Evolutionary conservation across 768 basidiomycete genomes (phyloP), one percentile per base, ranked within the genome.

Genomic region (Lactarius pseudohatsudake): DNA sequence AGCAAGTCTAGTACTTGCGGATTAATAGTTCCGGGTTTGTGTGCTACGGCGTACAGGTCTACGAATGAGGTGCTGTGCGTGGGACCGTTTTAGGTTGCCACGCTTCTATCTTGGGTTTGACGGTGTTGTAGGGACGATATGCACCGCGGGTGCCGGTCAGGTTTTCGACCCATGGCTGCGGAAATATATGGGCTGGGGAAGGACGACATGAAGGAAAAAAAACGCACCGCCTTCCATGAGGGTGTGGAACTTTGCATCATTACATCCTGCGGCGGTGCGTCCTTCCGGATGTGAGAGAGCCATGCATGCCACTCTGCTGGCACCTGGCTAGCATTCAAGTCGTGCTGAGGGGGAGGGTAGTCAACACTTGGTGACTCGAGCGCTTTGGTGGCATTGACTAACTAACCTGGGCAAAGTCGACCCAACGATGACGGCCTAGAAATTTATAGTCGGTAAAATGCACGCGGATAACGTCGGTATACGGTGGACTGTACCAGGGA

Each of bases 271-370:
- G 82, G 79, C 0, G 96, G 96, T 5, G 94, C 84, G 30, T 88
- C 85, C 70, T 87, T 85, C 58, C 96, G 90, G 72, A 96, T 97
- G 74, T 97, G 94, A 11, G 84, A 82, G 43, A 98, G 78, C 96
- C 96, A 98, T 5, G 95, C 87, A 79, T 97, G 96, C 96, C 96
- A 98, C 78, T 96, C 95, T 0, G 96, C 85, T 18, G 94, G 92
- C 41, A 97, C 88, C 80, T 99, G 96, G 0, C 92, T 84, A n/a
- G 92, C 93, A 73, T 98, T 90, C 78, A 83, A 88, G 68, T 94
- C 86, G 74, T 95, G 92, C 86, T 92, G 64, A 16, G 45, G 56
- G 28, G 50, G 67, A 66, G 10, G 18, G 18, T 56, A 3, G 40
- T 41, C 20, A 60, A 41, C 34, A 34, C 58, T 15, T 20, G 40